These are phyloP conservation scores for Dendrocalamus latiflorus DNA, from an alignment of 202 grass and related monocot species.

Conservation along the genomic window DNA sequence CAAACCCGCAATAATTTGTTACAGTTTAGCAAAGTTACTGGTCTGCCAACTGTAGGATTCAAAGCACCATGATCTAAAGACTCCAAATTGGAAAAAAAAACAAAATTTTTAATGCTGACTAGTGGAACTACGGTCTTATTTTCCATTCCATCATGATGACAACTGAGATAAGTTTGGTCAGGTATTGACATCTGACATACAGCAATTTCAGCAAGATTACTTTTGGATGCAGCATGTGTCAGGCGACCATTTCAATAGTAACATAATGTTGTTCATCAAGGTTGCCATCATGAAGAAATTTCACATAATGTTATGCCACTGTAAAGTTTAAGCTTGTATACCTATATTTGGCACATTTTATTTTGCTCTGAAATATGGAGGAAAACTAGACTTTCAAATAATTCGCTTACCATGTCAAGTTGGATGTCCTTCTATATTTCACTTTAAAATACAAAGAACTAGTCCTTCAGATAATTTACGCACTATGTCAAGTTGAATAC, in stretches of 20 bases:
- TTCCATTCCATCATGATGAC: slow-evolving; percentile 34
- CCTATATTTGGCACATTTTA: background rate
- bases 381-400: background rate
- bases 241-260: background rate
- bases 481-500: background rate
- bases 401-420: background rate
- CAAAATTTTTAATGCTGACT: slow-evolving; percentile 23
- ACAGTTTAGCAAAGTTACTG: background rate
- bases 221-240: slow-evolving; percentile 17
- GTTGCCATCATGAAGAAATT: background rate
- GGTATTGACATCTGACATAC: slow-evolving; percentile 36
- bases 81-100: slow-evolving; percentile 15
- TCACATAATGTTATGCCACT: background rate
- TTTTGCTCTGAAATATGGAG: background rate
- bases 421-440: background rate
- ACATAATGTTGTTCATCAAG: slow-evolving; percentile 10
- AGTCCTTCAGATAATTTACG: background rate
- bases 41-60: background rate
- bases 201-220: slow-evolving; percentile 12
- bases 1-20: slow-evolving; percentile 1
- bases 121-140: slow-evolving; percentile 19
- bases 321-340: background rate
- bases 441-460: background rate
- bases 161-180: slow-evolving; percentile 23
- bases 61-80: slow-evolving; percentile 14